phyloP scores from a whole-genome alignment of 306 rosid species.

The Prunus salicina region DNA sequence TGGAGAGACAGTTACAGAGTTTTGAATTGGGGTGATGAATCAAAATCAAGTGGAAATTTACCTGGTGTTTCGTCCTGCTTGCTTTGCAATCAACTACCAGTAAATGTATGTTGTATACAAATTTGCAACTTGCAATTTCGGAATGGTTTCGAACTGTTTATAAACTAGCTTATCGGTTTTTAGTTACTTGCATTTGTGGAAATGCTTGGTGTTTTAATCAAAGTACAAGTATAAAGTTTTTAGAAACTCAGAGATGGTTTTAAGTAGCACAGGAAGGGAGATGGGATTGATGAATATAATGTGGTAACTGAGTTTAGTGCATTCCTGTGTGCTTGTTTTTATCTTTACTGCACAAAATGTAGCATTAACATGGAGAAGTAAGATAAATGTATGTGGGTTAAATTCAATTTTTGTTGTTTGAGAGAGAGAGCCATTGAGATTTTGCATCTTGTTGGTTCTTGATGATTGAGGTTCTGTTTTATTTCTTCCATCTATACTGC shows the following conservation, averaged over 20 bases:
- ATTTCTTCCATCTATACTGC: not conserved
- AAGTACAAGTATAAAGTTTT: not conserved
- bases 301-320: not conserved
- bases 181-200: too few relatives aligned
- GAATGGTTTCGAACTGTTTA: too few relatives aligned
- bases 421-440: not conserved
- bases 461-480: constrained; percentile 2
- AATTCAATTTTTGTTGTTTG: not conserved
- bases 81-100: too few relatives aligned
- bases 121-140: too few relatives aligned
- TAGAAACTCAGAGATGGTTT: not conserved
- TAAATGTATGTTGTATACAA: too few relatives aligned
- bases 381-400: not conserved
- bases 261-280: not conserved
- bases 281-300: not conserved
- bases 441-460: not conserved
- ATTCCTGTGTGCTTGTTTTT: not conserved
- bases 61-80: not conserved
- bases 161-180: too few relatives aligned
- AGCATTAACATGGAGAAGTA: not conserved
- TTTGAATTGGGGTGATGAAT: not conserved
- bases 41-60: not conserved
- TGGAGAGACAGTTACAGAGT: not conserved
- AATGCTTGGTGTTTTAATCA: not conserved
- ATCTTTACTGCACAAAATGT: not conserved